Evolutionary conservation across 2,329 filamentous ascomycete genomes (phyloP).

Genomic region (Fusarium austroafricanum): DNA sequence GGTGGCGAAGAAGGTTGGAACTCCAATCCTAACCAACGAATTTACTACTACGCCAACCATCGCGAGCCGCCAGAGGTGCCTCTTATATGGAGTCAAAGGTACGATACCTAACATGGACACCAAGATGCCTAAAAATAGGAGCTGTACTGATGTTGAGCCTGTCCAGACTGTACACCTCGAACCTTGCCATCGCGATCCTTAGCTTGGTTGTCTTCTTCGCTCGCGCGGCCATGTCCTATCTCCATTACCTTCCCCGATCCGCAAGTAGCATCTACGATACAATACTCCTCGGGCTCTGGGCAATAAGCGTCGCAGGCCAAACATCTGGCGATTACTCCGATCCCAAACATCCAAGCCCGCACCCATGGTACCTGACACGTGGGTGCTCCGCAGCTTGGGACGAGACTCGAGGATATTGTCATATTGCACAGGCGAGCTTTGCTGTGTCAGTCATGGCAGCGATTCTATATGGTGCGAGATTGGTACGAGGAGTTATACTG

Average conservation of each 20-base stretch:
- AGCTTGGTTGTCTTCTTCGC: slow-evolving; percentile 45
- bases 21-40: slow-evolving; percentile 46
- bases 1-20: slow-evolving; percentile 48
- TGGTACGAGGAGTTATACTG: slow-evolving; percentile 25
- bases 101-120: not conserved
- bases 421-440: slow-evolving; percentile 40
- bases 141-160: not conserved
- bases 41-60: slow-evolving; percentile 49
- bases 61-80: slow-evolving; percentile 46
- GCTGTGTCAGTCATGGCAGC: slow-evolving; percentile 34
- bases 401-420: slow-evolving; percentile 30
- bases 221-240: slow-evolving; percentile 38
- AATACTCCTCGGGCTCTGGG: slow-evolving; percentile 47
- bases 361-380: slow-evolving; percentile 46
- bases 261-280: slow-evolving; percentile 47
- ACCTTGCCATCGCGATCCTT: slow-evolving; percentile 48
- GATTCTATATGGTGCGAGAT: slow-evolving; percentile 30
- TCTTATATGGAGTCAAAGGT: slow-evolving; percentile 47
- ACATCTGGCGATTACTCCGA: slow-evolving; percentile 44
- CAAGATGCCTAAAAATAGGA: not conserved
- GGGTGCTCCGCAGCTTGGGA: slow-evolving; percentile 37
- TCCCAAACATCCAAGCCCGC: slow-evolving; percentile 36
- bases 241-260: slow-evolving; percentile 42
- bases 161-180: slow-evolving; percentile 45
- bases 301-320: slow-evolving; percentile 38